Percentiles rank a stretch among this genome's conserved stretches.
These are phyloP conservation scores for Tolypocladium paradoxum DNA, from an alignment of 2,329 filamentous ascomycete species.

Conservation along the genomic window DNA sequence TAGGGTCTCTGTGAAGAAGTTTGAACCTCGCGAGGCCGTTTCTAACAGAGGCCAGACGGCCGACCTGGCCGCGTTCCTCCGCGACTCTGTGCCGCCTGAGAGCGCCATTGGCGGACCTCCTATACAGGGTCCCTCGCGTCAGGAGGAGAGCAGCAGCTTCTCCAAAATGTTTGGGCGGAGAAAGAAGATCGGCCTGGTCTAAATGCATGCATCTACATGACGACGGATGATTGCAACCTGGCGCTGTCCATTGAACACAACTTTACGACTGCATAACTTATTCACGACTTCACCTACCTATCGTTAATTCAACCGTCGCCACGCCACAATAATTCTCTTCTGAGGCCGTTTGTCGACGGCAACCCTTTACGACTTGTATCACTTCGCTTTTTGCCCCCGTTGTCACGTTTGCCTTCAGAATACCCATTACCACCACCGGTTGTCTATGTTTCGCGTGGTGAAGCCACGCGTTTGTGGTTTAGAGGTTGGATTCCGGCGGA, in stretches of 20 bases:
- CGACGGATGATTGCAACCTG: background rate
- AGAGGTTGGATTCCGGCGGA: background rate
- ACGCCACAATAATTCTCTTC: background rate
- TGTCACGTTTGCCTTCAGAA: background rate
- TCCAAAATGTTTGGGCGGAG: constrained; percentile 38
- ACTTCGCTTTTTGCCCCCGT: background rate
- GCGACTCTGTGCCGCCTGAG: constrained; percentile 52
- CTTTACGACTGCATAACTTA: background rate
- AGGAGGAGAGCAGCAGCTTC: constrained; percentile 29
- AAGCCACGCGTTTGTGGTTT: background rate
- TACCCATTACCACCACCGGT: background rate
- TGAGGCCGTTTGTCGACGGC: background rate
- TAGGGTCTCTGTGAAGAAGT: constrained; percentile 45
- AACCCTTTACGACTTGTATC: background rate
- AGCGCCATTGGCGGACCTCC: constrained; percentile 12
- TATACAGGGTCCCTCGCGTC: constrained; percentile 14
- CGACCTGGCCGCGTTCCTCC: constrained; percentile 64
- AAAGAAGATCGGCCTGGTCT: constrained; percentile 32
- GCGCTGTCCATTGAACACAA: background rate
- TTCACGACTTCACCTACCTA: background rate
- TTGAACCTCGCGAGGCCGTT: constrained; percentile 43
- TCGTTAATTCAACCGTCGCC: background rate
- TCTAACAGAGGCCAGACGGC: constrained; percentile 44
- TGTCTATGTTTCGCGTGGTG: background rate
- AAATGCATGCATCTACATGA: background rate